These are phyloP conservation scores for Vaccinium myrtillus DNA, from an alignment of 148 eudicot species.

Conservation along the genomic window DNA sequence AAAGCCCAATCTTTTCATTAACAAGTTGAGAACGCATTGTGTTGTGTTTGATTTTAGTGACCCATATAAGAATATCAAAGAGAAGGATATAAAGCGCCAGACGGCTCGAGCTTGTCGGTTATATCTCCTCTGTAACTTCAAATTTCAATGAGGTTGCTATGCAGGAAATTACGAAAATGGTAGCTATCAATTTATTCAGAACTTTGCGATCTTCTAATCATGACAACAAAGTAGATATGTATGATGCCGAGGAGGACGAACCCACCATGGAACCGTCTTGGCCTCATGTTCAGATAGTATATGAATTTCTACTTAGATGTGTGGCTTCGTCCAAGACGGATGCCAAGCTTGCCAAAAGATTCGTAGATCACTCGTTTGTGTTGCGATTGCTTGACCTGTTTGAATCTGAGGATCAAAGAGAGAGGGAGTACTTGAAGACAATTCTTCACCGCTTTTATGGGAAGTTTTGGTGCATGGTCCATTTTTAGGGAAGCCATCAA, in stretches of 20 bases:
- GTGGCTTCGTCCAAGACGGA: conserved; percentile 46
- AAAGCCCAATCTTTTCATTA: conserved; percentile 39
- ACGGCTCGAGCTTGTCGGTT: conserved; percentile 52
- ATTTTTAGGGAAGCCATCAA: conserved; percentile 48
- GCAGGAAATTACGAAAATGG: conserved; percentile 49
- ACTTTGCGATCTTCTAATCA: conserved; percentile 34
- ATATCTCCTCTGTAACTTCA: conserved; percentile 33
- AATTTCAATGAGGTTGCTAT: conserved; percentile 41
- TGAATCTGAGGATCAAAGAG: conserved; percentile 53
- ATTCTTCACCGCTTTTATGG: conserved; percentile 52
- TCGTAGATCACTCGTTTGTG: conserved; percentile 45
- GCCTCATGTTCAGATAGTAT: conserved; percentile 52
- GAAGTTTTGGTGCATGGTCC: conserved; percentile 58
- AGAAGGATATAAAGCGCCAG: conserved; percentile 50
- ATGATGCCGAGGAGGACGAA: conserved; percentile 53
- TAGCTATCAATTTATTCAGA: conserved; percentile 44
- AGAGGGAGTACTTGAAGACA: conserved; percentile 56
- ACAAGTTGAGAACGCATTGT: conserved; percentile 45
- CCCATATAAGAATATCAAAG: conserved; percentile 38
- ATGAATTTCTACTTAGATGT: conserved; percentile 46
- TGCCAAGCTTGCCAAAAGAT: conserved; percentile 46
- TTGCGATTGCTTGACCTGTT: conserved; percentile 47
- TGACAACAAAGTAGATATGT: conserved; percentile 35
- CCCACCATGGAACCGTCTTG: conserved; percentile 52
- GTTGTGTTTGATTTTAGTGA: conserved; percentile 49